Base-by-base conservation (phyloP, 2,329 filamentous ascomycete genomes). In the Pseudocercospora pini-densiflorae region DNA sequence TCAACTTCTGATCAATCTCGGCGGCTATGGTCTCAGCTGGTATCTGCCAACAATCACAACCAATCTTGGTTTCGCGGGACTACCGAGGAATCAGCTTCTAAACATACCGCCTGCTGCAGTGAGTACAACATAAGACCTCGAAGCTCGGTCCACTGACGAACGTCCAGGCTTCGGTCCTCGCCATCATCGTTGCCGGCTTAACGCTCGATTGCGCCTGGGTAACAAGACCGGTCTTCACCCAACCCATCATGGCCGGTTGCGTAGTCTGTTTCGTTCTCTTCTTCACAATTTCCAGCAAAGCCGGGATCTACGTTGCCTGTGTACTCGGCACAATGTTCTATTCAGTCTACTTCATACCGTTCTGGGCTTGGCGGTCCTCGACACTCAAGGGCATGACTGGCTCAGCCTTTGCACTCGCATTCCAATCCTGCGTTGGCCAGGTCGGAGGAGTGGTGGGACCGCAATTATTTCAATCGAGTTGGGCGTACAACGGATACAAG, bases 1-100 rank as follows among this genome's bases (percentile, higher is more conserved):
- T 8, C 88, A 88, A 79, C 86, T 88, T 75, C 78, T 84, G 69
- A 85, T 87, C 79, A 88, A 88, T 76, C 84, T 88, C 70, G 87
- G 85, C 0, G 86, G 88, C 12, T 80, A 81, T 68, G 79, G 77
- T 21, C 77, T 81, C 57, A 76, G 78, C 2, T 71, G 81, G 6
- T 81, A 80, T 70, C 70, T 82, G 8, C 79, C 78, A 0, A 90
- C 89, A 0, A 69, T 73, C 19, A 89, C 92, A 40, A 80, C 84
- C 64, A 90, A 89, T 5, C 84, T 92, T 5, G 85, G 86, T 16
- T 91, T 89, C 75, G 82, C 79, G 63, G 81, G 83, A 14, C 86
- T 89, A 77, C 82, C 54, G 72, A 74, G n/a, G 71, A 77, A 64
- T 74, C 60, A 74, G 81, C 21, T 80, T 77, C 24, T 80, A 81